Evolutionary conservation across 1,284 basidiomycete genomes (phyloP).

Genomic region (Malassezia caprae): DNA sequence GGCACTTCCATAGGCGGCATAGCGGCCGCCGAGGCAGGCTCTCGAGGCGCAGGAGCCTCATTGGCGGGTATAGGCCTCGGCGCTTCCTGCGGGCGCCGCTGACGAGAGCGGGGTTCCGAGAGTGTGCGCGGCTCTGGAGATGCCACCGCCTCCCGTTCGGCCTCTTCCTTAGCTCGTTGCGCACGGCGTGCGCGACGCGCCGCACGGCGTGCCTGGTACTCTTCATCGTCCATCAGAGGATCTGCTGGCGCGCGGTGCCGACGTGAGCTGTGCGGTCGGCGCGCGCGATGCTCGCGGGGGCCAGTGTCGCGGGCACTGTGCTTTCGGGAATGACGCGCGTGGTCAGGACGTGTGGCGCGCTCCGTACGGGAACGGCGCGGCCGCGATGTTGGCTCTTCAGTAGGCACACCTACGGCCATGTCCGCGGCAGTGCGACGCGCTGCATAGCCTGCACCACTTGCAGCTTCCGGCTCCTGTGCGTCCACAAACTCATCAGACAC

Average conservation of each 20-base stretch:
- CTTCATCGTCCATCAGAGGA: neutral
- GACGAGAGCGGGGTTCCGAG: neutral
- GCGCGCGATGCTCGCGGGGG: neutral
- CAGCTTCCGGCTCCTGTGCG: neutral
- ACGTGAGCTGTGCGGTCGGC: neutral
- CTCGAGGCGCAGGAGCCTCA: neutral
- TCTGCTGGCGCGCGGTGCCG: neutral
- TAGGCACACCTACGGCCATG: neutral
- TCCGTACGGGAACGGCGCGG: neutral
- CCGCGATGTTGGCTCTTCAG: neutral
- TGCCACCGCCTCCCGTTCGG: neutral
- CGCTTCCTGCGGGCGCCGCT: neutral
- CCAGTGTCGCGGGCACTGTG: neutral
- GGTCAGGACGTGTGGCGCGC: neutral
- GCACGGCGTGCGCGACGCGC: neutral
- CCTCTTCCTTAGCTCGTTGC: neutral
- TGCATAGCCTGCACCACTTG: neutral
- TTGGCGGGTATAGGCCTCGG: neutral
- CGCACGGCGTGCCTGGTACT: neutral
- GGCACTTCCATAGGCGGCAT: neutral
- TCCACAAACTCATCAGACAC: neutral
- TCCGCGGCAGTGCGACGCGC: neutral
- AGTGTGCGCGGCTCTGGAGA: neutral
- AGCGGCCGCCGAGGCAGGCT: neutral
- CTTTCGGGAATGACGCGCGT: neutral